phyloP scores from a whole-genome alignment of 140 eudicot species.

The Anethum foeniculum region DNA sequence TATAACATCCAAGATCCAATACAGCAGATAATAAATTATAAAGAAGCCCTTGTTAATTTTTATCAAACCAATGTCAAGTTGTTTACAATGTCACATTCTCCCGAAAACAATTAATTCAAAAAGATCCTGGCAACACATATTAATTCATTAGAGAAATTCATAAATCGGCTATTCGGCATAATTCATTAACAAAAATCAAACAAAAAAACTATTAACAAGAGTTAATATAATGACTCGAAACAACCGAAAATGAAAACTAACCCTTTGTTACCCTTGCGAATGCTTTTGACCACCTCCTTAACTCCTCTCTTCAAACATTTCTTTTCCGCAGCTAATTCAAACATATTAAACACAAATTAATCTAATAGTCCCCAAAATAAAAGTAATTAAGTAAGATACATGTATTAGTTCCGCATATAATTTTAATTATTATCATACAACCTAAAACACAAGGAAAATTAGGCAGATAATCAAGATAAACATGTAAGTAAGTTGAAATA shows the following conservation, averaged over 20 bases:
- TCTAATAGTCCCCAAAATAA: not conserved
- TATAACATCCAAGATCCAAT: not conserved
- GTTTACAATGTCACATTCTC: not conserved
- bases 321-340: constrained; percentile 67
- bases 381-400: no score
- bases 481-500: no score
- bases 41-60: not conserved
- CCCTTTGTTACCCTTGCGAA: constrained; percentile 93
- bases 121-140: not conserved
- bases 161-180: not conserved
- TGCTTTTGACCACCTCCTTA: constrained; percentile 97
- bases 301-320: constrained; percentile 96
- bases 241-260: not conserved
- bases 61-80: not conserved
- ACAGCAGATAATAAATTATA: not conserved
- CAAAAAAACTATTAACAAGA: no score
- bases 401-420: no score
- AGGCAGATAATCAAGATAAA: no score
- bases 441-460: no score
- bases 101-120: not conserved
- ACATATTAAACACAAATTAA: not conserved
- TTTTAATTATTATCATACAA: no score
- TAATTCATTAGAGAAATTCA: no score
- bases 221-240: not conserved
- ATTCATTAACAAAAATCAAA: not conserved